Evolutionary conservation across 164 flowering plant genomes (phyloP), one percentile per base, ranked within the genome.

Genomic region (Kingdonia uniflora): DNA sequence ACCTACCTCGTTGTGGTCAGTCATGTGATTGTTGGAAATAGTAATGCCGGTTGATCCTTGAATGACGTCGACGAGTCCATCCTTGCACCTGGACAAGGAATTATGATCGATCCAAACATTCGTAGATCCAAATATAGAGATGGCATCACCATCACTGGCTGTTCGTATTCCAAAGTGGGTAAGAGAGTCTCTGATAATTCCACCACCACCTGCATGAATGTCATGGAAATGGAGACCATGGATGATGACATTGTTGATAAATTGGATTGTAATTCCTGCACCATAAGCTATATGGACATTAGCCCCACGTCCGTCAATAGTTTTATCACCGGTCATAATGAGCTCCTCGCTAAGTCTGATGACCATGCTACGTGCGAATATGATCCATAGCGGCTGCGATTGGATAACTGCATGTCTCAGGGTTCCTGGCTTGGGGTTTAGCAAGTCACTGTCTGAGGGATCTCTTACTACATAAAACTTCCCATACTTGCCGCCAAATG

Each of bases 1-100:
- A 49, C 25, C 43, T 69, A 84, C 94, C 53, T 82, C 84, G 44
- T 85, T 78, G 51, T 85, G 95, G 7, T 66, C 19, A 49, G 89
- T 76, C 58, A 82, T 69, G 66, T 85, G 95, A 68, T 76, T 67
- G 58, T 85, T 85, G 46, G 95, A 85, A 61, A 85, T 70, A 66
- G 95, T 85, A 21, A 85, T 60, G 42, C 80, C 95, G 0, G 89
- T 85, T 14, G 95, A 77, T 8, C 67, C 95, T 58, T 64, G 42
- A 38, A 82, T 58, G n/a, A 50, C 75, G 63, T 82, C 95, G 2
- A 85, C 58, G 0, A 85, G 65, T 6, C 95, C 95, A 68, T 85
- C 89, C 1, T 42, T 21, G 63, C 87, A 79, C 19, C 65, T 69
- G 2, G 70, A 67, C 77, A 82, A 63, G 13, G 95, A 85, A 40